Evolutionary conservation across 2,329 filamentous ascomycete genomes (phyloP).

Genomic region (Monosporascus sp.): DNA sequence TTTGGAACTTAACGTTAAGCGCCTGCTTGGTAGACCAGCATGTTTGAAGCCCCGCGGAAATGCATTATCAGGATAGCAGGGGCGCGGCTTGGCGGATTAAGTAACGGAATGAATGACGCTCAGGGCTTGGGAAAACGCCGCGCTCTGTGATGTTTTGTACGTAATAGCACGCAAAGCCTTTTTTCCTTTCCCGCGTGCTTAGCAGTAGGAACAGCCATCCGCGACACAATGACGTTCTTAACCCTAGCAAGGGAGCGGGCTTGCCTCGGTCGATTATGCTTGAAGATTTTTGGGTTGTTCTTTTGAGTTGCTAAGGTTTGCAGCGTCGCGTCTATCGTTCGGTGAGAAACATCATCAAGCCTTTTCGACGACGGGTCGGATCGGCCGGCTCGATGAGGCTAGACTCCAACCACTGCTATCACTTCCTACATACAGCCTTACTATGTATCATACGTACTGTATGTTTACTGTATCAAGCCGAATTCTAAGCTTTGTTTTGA

Average conservation of each 20-base stretch:
- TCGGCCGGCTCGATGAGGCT: background rate
- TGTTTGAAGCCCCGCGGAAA: background rate
- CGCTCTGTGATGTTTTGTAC: slow-evolving; percentile 20
- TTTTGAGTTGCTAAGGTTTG: no score
- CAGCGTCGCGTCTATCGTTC: no score
- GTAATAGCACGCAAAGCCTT: slow-evolving; percentile 19
- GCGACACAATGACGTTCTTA: background rate
- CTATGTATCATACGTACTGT: no score
- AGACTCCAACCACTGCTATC: background rate
- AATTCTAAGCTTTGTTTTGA: no score
- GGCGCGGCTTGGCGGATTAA: background rate
- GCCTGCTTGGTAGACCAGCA: no score
- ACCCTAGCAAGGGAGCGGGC: no score
- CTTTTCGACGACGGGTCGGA: background rate
- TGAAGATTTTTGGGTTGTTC: no score
- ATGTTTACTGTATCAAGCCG: no score
- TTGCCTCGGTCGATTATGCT: no score
- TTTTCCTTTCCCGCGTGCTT: background rate
- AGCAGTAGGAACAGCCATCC: background rate
- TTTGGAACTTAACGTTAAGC: no score
- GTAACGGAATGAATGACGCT: background rate
- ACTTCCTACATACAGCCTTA: background rate
- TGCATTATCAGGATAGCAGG: background rate
- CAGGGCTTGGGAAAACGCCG: slow-evolving; percentile 6
- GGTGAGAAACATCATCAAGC: no score